A percentile compares a stretch with the other conserved stretches of the same genome.
Conservation (phyloP, 2,329 filamentous ascomycete genomes). For the Colletotrichum sojae region DNA sequence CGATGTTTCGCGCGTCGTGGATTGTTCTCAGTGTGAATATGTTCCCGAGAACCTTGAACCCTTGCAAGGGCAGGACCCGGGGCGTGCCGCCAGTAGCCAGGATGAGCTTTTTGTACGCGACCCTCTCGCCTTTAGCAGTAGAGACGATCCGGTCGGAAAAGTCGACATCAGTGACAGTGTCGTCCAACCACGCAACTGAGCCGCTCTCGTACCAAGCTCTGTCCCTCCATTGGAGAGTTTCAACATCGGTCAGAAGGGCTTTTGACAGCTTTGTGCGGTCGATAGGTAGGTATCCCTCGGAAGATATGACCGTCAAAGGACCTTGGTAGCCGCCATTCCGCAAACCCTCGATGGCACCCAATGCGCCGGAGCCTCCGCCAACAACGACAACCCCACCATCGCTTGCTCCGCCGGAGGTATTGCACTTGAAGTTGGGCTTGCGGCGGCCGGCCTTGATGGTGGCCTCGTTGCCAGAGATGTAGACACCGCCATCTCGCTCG, state of each 20-base stretch:
- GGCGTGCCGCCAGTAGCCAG: slow-evolving; percentile 90
- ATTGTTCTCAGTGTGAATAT: slow-evolving; percentile 87
- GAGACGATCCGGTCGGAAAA: slow-evolving; percentile 80
- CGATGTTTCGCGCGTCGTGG: slow-evolving; percentile 83
- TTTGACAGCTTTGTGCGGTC: slow-evolving; percentile 98
- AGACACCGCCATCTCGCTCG: slow-evolving; percentile 87
- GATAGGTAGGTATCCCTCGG: slow-evolving; percentile 88
- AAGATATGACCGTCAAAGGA: slow-evolving; percentile 84
- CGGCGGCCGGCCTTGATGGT: slow-evolving; percentile 83
- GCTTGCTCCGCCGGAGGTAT: slow-evolving; percentile 60
- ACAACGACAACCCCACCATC: slow-evolving; percentile 84
- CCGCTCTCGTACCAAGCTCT: slow-evolving; percentile 81
- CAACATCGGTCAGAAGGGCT: slow-evolving; percentile 84
- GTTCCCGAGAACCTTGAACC: slow-evolving; percentile 88
- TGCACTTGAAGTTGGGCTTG: slow-evolving; percentile 81
- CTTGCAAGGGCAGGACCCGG: slow-evolving; percentile 81
- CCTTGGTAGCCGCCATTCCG: slow-evolving; percentile 86
- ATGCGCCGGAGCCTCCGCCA: slow-evolving; percentile 86
- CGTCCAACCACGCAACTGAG: slow-evolving; percentile 70
- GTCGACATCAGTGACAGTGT: slow-evolving; percentile 81
- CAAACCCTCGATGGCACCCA: slow-evolving; percentile 86
- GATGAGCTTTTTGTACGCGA: slow-evolving; percentile 88
- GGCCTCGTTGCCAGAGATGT: slow-evolving; percentile 84
- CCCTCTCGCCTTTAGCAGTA: slow-evolving; percentile 81
- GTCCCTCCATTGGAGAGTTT: slow-evolving; percentile 83